phyloP scores from a whole-genome alignment of 139 green algal genomes.

The Raphidocelis subcapitata region DNA sequence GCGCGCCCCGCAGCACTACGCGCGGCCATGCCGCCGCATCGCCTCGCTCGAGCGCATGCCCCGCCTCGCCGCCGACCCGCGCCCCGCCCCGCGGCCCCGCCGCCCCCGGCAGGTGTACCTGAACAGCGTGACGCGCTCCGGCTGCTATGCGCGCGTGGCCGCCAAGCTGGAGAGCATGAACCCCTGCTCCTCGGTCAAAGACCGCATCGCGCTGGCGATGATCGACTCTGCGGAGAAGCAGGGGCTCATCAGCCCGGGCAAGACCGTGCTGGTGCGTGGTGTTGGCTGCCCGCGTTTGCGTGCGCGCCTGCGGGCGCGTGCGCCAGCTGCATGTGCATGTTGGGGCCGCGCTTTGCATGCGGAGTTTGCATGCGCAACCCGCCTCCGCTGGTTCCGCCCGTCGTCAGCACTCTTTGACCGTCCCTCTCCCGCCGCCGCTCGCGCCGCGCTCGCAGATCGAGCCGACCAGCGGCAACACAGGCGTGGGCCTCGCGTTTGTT shows the following conservation, averaged over 20 bases:
- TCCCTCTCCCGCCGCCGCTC: no score
- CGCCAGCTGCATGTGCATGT: no score
- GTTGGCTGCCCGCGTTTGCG: neutral
- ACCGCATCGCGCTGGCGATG: slow-evolving; percentile 84
- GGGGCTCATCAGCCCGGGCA: slow-evolving; percentile 78
- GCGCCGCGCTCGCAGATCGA: slow-evolving; percentile 60
- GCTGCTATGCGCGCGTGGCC: slow-evolving; percentile 76
- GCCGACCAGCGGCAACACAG: slow-evolving; percentile 94
- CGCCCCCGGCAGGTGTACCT: slow-evolving; percentile 67
- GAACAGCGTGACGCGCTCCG: slow-evolving; percentile 77
- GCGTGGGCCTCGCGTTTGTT: slow-evolving; percentile 92
- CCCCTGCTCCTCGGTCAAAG: slow-evolving; percentile 87
- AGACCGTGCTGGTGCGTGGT: slow-evolving; percentile 63
- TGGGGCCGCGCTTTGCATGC: no score
- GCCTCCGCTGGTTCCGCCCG: no score
- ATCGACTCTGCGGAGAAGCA: slow-evolving; percentile 70
- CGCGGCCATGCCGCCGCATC: neutral
- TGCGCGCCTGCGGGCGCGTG: no score
- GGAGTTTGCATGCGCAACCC: no score
- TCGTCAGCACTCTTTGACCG: no score
- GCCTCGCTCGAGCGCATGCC: neutral
- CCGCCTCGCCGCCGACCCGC: no score
- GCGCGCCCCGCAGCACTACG: neutral
- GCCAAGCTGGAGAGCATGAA: slow-evolving; percentile 96
- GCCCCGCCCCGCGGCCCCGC: no score